These are phyloP conservation scores for Paraleonurus japonicus DNA, from an alignment of 257 asterid genomes.

Conservation along the genomic window DNA sequence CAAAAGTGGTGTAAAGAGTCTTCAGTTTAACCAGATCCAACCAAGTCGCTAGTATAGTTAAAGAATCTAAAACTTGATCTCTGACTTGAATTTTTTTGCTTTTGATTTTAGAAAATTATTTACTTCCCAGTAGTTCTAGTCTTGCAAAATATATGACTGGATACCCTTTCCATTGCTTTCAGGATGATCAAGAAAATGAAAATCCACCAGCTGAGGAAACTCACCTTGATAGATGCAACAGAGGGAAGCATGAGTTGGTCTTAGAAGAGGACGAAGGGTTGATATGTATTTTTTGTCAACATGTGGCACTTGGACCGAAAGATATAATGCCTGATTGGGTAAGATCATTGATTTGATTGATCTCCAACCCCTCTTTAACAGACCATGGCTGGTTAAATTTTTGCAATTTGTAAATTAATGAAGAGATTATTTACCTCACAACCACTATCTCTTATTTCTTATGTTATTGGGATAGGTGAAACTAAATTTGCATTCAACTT, in stretches of 20 bases:
- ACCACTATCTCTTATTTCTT: constrained; percentile 17
- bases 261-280: constrained; percentile 41
- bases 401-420: neutral
- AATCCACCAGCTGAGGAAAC: constrained; percentile 27
- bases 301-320: constrained; percentile 37
- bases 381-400: neutral
- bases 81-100: neutral
- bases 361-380: neutral
- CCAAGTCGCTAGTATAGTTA: neutral
- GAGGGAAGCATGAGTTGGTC: constrained; percentile 45
- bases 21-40: neutral
- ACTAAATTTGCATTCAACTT: neutral
- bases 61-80: neutral
- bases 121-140: neutral
- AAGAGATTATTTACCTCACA: neutral
- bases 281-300: constrained; percentile 34
- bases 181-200: constrained; percentile 26
- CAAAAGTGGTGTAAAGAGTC: neutral
- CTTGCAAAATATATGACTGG: neutral
- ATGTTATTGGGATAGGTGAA: neutral
- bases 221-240: constrained; percentile 21
- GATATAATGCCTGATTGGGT: constrained; percentile 49
- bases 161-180: constrained; percentile 12
- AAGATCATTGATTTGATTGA: constrained; percentile 27
- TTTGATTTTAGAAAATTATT: neutral